Percentiles rank a stretch among this genome's conserved stretches.
These are phyloP conservation scores for Nemania bipapillata DNA, from an alignment of 2,329 filamentous ascomycete genomes.

Conservation along the genomic window DNA sequence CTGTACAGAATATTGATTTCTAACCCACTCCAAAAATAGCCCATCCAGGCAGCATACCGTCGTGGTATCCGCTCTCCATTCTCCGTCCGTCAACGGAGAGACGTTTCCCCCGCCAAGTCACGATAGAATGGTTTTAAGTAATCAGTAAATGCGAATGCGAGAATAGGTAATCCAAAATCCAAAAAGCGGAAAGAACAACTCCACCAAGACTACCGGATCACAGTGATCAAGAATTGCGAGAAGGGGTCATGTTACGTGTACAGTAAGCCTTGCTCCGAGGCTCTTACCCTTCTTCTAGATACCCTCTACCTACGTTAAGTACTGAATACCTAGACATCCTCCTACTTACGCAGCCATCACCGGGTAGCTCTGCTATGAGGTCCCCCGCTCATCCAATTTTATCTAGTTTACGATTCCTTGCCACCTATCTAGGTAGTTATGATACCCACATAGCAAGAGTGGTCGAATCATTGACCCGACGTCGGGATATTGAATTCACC, in stretches of 20 bases:
- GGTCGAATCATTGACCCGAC: conserved; percentile 26
- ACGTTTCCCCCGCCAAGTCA: conserved; percentile 14
- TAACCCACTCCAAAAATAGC: background rate
- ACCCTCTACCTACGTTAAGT: no score
- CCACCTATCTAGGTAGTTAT: no score
- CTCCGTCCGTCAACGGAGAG: conserved; percentile 15
- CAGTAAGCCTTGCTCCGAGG: conserved; percentile 1
- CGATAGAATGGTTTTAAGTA: background rate
- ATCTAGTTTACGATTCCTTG: background rate
- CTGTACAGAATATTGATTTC: no score
- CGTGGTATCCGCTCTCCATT: background rate
- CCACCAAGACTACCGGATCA: no score
- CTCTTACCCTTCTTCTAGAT: no score
- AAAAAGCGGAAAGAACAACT: no score
- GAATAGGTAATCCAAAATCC: no score
- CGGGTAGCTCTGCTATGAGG: no score
- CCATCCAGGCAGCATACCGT: background rate
- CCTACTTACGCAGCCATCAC: no score
- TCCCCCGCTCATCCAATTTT: no score
- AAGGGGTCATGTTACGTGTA: background rate
- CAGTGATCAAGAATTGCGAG: background rate
- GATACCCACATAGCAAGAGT: background rate
- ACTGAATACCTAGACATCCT: no score
- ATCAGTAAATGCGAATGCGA: background rate
- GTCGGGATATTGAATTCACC: conserved; percentile 13